Percentiles rank a stretch among this genome's conserved stretches.
phyloP scores from a whole-genome alignment of 352 stramenopile species.

The Phytophthora colocasiae region DNA sequence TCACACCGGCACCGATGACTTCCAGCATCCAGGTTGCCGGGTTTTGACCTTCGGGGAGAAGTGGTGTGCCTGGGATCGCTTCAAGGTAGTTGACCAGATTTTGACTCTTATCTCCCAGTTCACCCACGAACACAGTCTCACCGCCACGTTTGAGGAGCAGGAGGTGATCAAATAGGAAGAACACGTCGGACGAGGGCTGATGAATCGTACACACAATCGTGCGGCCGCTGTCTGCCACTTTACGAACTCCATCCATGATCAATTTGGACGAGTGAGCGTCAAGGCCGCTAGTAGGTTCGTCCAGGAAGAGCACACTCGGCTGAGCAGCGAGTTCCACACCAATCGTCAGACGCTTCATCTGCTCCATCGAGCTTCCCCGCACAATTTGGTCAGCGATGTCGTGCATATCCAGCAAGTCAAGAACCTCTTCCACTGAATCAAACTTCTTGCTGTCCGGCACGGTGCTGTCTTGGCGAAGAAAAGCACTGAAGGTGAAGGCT shows the following conservation, averaged over 20 bases:
- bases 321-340: slow-evolving; percentile 8
- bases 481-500: slow-evolving; percentile 53
- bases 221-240: slow-evolving; percentile 8
- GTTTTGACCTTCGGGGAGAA: slow-evolving; percentile 11
- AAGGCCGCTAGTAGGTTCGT: slow-evolving; percentile 3
- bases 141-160: slow-evolving; percentile 12
- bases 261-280: slow-evolving; percentile 14
- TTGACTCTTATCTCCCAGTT: slow-evolving; percentile 9
- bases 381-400: slow-evolving; percentile 14
- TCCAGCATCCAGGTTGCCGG: slow-evolving; percentile 17
- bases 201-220: slow-evolving; percentile 16
- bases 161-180: slow-evolving; percentile 6
- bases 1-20: slow-evolving; percentile 17
- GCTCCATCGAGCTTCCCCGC: slow-evolving; percentile 5
- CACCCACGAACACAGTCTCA: slow-evolving; percentile 9
- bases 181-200: slow-evolving; percentile 11
- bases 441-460: slow-evolving; percentile 10
- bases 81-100: slow-evolving; percentile 8
- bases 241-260: slow-evolving; percentile 13
- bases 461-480: slow-evolving; percentile 54
- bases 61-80: slow-evolving; percentile 10
- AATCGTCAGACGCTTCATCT: slow-evolving; percentile 12
- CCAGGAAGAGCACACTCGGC: slow-evolving; percentile 9
- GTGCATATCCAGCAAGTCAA: slow-evolving; percentile 12
- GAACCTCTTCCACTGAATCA: slow-evolving; percentile 7